These are phyloP conservation scores for Salix caprea DNA, from an alignment of 345 rosid genomes.

Conservation along the genomic window DNA sequence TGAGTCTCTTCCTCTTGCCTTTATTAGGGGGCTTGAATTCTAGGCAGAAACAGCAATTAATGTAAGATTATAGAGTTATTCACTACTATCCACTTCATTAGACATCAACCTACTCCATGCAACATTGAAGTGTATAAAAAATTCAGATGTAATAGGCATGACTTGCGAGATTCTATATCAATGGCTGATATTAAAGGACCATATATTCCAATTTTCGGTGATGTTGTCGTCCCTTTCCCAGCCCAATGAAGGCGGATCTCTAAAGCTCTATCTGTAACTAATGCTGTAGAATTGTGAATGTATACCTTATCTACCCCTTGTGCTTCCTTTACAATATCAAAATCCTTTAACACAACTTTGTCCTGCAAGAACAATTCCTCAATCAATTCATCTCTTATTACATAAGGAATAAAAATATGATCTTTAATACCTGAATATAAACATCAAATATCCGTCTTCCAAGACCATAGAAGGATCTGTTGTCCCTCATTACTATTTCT, in stretches of 20 bases:
- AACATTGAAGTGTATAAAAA: background rate
- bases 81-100: background rate
- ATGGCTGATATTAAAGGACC: constrained; percentile 26
- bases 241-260: constrained; percentile 21
- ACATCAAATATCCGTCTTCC: constrained; percentile 60
- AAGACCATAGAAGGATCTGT: constrained; percentile 37
- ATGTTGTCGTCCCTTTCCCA: constrained; percentile 25
- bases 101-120: background rate
- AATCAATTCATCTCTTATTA: background rate
- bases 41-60: background rate
- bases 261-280: constrained; percentile 10
- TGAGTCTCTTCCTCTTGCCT: constrained; percentile 4
- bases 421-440: constrained; percentile 48
- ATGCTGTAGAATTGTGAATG: background rate
- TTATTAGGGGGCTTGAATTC: constrained; percentile 11
- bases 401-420: background rate
- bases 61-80: background rate
- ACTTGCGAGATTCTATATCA: constrained; percentile 21
- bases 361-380: constrained; percentile 8
- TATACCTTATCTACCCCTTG: constrained; percentile 3
- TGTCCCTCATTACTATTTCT: constrained; percentile 49
- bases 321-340: constrained; percentile 7
- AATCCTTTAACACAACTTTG: constrained; percentile 14
- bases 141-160: background rate
- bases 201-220: constrained; percentile 14